Evolutionary conservation across 2,329 filamentous ascomycete species (phyloP), one percentile per base, ranked within the genome.

Genomic region (Monosporascus sp.): DNA sequence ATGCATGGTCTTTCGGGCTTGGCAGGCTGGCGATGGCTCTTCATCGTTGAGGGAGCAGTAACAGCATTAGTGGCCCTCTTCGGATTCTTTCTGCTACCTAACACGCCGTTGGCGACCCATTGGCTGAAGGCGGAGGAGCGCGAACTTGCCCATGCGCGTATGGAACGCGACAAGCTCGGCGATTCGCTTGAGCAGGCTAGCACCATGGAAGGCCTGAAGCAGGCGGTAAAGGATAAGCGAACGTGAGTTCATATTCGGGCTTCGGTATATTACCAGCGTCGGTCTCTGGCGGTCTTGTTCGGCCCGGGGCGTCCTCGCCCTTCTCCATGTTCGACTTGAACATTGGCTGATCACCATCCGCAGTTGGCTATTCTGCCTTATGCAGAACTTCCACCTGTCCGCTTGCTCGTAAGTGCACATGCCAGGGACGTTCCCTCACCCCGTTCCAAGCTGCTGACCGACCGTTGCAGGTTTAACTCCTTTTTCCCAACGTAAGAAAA

Each of bases 41-140:
- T 78, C 56, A 74, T 83, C 49, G 71, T 82, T 40, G 78, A 84
- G 70, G 85, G 85, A 1, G 70, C 86, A 4, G 73, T 76, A 0
- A 87, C 85, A 0, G 74, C 85, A 3, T 2, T 87, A 1, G 75
- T 87, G n/a, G 86, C 83, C 2, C 59, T 85, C 4, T 67, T 74
- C 2, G 81, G 78, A 5, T 87, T 84, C 70, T 88, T 81, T 79
- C 55, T 76, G 31, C 72, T 75, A 17, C 74, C 71, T 8, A 69
- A 70, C 57, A 71, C 67, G 50, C 71, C 65, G 8, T 65, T 72
- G 31, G 71, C 72, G 26, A 74, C 75, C 0, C 64, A 65, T 7
- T 78, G 78, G 65, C 70, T 80, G 45, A 75, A 64, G 2, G 67
- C 68, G 1, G 72, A 75, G 20, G 77, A 82, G 60, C 72, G 72